These are phyloP conservation scores for Mitragyna speciosa DNA, from an alignment of 257 asterid genomes.

Conservation along the genomic window DNA sequence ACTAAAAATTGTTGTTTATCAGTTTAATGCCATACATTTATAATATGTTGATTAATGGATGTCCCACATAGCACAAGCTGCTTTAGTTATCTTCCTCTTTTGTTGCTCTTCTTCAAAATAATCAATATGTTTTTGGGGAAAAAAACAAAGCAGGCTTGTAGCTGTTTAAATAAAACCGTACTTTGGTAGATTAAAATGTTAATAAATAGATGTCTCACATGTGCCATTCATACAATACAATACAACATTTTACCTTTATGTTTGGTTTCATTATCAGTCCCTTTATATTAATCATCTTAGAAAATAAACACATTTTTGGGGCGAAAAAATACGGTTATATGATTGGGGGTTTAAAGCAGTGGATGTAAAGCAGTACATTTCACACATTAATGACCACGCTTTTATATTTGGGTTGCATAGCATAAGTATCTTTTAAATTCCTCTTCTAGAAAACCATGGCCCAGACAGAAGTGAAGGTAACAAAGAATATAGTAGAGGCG, in stretches of 20 bases:
- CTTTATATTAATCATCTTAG: background rate
- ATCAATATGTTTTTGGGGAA: no score
- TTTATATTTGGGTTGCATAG: background rate
- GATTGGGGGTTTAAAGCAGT: no score
- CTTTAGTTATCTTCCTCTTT: no score
- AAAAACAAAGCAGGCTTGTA: no score
- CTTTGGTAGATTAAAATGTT: background rate
- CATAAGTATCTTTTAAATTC: background rate
- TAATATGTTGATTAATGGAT: no score
- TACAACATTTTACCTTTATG: no score
- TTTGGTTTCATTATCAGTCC: background rate
- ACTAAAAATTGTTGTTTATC: no score
- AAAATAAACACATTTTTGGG: background rate
- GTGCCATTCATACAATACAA: background rate
- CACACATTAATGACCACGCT: background rate
- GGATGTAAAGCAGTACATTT: no score
- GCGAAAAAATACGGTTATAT: background rate
- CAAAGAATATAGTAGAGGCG: constrained; percentile 67
- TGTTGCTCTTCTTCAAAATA: no score
- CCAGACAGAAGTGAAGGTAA: constrained; percentile 63
- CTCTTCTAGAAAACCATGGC: constrained; percentile 68
- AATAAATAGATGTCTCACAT: background rate
- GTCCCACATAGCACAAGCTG: background rate
- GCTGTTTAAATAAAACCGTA: no score
- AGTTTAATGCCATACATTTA: no score